A percentile compares a stretch with the other conserved stretches of the same genome.
Conservation (phyloP, 768 basidiomycete species). For the Amanita exitialis region DNA sequence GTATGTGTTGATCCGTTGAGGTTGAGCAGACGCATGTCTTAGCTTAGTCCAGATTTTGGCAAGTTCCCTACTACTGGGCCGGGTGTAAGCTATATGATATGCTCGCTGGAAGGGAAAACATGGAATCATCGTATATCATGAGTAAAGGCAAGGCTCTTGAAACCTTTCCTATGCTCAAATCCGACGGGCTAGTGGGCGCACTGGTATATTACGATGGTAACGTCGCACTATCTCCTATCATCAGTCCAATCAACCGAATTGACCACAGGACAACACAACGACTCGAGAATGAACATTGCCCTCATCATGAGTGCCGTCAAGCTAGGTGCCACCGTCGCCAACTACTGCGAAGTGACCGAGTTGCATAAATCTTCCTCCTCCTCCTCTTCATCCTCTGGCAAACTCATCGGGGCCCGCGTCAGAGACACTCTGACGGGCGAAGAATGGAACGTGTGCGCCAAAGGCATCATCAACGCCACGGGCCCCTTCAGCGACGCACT, state of each 20-base stretch:
- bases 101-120: conserved; percentile 92
- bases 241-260: not conserved
- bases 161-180: conserved; percentile 94
- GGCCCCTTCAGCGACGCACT: conserved; percentile 89
- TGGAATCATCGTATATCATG: conserved; percentile 94
- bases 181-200: conserved; percentile 85
- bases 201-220: conserved; percentile 95
- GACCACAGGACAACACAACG: conserved; percentile 85
- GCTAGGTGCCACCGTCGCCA: conserved; percentile 78
- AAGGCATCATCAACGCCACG: conserved; percentile 94
- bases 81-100: conserved; percentile 97
- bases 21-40: not conserved
- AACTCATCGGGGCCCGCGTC: conserved; percentile 65
- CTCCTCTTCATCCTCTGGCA: conserved; percentile 31
- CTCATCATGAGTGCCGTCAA: conserved; percentile 92
- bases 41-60: conserved; percentile 66
- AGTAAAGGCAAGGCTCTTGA: conserved; percentile 88
- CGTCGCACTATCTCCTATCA: conserved; percentile 17
- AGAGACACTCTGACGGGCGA: conserved; percentile 78
- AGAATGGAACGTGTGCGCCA: conserved; percentile 74
- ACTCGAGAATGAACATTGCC: conserved; percentile 96
- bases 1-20: conserved; percentile 24
- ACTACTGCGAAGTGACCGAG: conserved; percentile 79
- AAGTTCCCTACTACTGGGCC: conserved; percentile 91
- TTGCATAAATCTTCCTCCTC: conserved; percentile 44